Base-by-base conservation (phyloP, 169 alveolate species). In the Eimeria praecox region DNA sequence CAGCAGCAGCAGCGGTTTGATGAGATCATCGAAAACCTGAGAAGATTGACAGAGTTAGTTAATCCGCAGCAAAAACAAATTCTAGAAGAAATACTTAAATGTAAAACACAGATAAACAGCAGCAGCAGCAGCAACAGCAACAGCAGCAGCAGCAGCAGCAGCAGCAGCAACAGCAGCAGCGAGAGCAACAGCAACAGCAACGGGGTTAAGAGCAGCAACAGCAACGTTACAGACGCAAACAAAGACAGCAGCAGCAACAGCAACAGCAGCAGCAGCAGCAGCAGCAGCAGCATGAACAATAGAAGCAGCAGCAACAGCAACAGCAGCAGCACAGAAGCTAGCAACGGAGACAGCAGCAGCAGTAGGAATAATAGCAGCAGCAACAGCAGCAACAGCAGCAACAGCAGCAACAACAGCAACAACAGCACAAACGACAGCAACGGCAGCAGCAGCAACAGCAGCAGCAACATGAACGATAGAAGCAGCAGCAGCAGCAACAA, bases 371-470 rank as follows among this genome's bases (percentile, higher is more conserved):
- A 27, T 27, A 64, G n/a, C 75, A 20, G 35, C 35, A n/a, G 18
- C 75, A 64, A 27, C 10, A 20, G 75, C 75, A 64, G 75, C 75
- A 64, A 20, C 75, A n/a, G 35, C 35, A 64, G 75, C 75, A 64
- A 27, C 75, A 20, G 75, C 75, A 64, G 35, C 75, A n/a, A 20
- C 75, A 24, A 27, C 75, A 64, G 75, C 75, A 64, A 27, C 75
- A 64, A 64, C 75, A n/a, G 35, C 75, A 24, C 20, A 6, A 52
- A 14, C 59, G 14, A 6, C 59, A 52, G 75, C 35, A 64, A 6
- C 75, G 18, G 75, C 75, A 64, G 35, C 75, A n/a, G 35, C 75
- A 24, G 75, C 75, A 64, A 27, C 75, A 64, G 75, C 75, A 64
- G 75, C 75, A 64, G 75, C 75, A 64, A 12, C 75, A n/a, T 6